Conservation (phyloP, 1,139 yeast genomes). For the Diutina neorugosa region DNA sequence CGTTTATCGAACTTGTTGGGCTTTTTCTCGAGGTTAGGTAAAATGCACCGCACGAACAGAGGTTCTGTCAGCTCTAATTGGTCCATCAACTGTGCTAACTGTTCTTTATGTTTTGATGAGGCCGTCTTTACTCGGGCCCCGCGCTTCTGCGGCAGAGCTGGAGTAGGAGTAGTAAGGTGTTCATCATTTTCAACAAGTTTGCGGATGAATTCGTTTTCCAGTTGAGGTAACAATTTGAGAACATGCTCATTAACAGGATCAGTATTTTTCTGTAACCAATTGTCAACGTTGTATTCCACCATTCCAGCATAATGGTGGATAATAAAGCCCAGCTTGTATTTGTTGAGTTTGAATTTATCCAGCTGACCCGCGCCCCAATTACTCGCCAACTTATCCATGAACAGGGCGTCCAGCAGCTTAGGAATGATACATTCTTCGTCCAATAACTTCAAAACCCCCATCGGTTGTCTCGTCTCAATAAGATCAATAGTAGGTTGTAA, state of each 20-base stretch:
- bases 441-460: constrained; percentile 79
- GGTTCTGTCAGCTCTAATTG: constrained; percentile 81
- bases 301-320: constrained; percentile 91
- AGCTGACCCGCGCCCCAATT: constrained; percentile 49
- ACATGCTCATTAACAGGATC: constrained; percentile 85
- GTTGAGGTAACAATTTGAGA: constrained; percentile 40
- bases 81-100: constrained; percentile 56
- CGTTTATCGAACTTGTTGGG: constrained; percentile 63
- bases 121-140: constrained; percentile 55
- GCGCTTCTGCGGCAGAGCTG: constrained; percentile 3
- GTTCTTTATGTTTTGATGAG: constrained; percentile 79
- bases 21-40: constrained; percentile 72
- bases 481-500: constrained; percentile 89
- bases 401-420: constrained; percentile 71
- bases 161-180: constrained; percentile 7
- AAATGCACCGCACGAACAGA: constrained; percentile 90
- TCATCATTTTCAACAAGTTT: constrained; percentile 15
- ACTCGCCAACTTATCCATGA: constrained; percentile 64
- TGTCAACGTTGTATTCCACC: constrained; percentile 83
- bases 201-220: constrained; percentile 39
- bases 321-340: constrained; percentile 57
- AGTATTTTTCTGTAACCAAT: constrained; percentile 90
- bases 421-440: constrained; percentile 97
- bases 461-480: constrained; percentile 65
- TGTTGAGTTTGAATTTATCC: constrained; percentile 58